Base-by-base conservation (phyloP, 1,139 yeast species). In the Pichia sp. region DNA sequence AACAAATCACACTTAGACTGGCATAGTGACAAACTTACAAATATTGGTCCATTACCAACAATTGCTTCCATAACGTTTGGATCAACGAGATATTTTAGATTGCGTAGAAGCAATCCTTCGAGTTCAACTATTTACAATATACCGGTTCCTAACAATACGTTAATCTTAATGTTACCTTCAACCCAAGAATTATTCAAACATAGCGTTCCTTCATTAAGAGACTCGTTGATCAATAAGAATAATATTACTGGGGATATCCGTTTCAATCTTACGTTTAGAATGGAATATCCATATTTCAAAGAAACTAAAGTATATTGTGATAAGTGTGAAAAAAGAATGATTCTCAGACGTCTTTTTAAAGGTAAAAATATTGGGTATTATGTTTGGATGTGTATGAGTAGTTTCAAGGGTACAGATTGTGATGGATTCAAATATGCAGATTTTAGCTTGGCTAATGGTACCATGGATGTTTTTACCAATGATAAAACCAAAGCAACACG, bases 151-250 rank as follows among this genome's bases (percentile, higher is more conserved):
- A 86, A 84, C 60, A 84, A 84, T 56, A 71, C 85, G 12, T 61
- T 85, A 46, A 57, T 84, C 2, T 63, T 85, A 6, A 84, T 85
- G 94, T 80, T 80, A 53, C 84, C 87, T 1, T 87, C 87, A 1
- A 80, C 85, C 53, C 94, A 85, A 60, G 94, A 85, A 55, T 76
- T 76, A 43, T 85, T 67, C 61, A 82, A 79, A 56, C 90, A 84
- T 58, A 67, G 77, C 50, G 70, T 80, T 24, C 74, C 71, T 43
- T 72, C 69, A 67, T 65, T 51, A 63, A 61, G 61, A 62, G 59
- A 57, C 61, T 51, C 64, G 65, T 1, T 62, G 42, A 36, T 45
- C 7, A 42, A 49, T 3, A 16, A 4, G 15, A 81, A 83, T 58
- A 73, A 77, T 0, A 62, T 73, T 1, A 63, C 80, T 0, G 82